These are phyloP conservation scores for Lantana camara DNA, from an alignment of 257 asterid species.

Conservation along the genomic window DNA sequence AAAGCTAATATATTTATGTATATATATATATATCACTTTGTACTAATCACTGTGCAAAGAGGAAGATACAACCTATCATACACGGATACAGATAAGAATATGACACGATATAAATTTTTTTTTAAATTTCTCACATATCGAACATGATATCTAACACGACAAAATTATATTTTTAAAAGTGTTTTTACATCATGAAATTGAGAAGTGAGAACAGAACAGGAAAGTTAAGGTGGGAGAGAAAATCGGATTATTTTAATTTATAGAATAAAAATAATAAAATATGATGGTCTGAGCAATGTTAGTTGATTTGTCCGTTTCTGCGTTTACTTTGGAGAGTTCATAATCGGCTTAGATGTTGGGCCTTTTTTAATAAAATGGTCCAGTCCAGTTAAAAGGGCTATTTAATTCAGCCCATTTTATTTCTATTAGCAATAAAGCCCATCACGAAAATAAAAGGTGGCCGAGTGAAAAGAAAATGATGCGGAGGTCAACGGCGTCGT, in stretches of 20 bases:
- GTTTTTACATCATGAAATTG: too few relatives aligned
- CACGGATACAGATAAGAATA: too few relatives aligned
- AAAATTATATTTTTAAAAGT: too few relatives aligned
- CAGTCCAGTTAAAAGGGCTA: background rate
- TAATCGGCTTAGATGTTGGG: too few relatives aligned
- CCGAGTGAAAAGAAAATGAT: background rate
- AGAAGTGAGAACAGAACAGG: slow-evolving; percentile 12
- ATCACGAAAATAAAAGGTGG: background rate
- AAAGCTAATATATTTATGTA: background rate
- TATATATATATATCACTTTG: background rate
- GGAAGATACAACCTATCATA: too few relatives aligned
- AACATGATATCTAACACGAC: too few relatives aligned
- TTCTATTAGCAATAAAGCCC: slow-evolving; percentile 12
- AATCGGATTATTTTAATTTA: slow-evolving; percentile 22
- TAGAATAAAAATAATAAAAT: background rate
- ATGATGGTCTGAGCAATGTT: background rate
- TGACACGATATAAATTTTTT: too few relatives aligned
- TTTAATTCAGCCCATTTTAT: background rate
- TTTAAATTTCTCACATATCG: too few relatives aligned
- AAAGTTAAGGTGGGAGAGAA: slow-evolving; percentile 33
- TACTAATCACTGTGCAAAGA: background rate
- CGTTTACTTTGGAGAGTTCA: background rate
- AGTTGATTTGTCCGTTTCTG: background rate
- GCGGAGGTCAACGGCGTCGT: slow-evolving; percentile 16
- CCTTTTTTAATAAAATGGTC: too few relatives aligned